Percentiles rank a stretch among this genome's conserved stretches.
phyloP scores from a whole-genome alignment of 2,329 filamentous ascomycete genomes.

The Ophiostoma montium region DNA sequence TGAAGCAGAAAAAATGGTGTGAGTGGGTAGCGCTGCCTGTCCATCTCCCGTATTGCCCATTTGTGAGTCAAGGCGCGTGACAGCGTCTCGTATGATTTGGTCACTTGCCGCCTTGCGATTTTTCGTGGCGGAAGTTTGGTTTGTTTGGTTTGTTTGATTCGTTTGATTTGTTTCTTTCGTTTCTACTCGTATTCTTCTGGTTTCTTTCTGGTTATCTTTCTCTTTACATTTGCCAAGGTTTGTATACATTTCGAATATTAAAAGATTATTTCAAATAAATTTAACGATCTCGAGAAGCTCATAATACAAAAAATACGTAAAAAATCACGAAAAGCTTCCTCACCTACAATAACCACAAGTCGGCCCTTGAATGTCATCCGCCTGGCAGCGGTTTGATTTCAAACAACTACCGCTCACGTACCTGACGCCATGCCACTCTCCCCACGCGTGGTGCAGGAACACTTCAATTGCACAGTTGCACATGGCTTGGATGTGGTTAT shows the following conservation, averaged over 20 bases:
- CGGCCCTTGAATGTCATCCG: too few relatives aligned
- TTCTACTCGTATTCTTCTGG: too few relatives aligned
- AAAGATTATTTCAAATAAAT: too few relatives aligned
- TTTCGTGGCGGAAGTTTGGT: too few relatives aligned
- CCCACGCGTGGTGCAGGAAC: conserved; percentile 2
- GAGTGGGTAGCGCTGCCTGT: not conserved
- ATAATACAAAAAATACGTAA: too few relatives aligned
- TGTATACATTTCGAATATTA: too few relatives aligned
- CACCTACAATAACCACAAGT: too few relatives aligned
- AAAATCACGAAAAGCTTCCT: too few relatives aligned
- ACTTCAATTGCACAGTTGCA: not conserved
- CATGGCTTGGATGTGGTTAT: not conserved
- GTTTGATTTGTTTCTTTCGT: not conserved
- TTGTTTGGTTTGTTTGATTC: not conserved
- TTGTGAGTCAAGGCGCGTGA: not conserved
- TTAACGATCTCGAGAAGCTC: too few relatives aligned
- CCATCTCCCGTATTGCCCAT: not conserved
- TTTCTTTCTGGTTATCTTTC: too few relatives aligned
- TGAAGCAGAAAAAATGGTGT: conserved; percentile 1
- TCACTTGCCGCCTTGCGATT: not conserved
- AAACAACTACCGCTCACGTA: not conserved
- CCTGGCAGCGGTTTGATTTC: too few relatives aligned
- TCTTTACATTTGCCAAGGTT: too few relatives aligned
- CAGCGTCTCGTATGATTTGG: not conserved
- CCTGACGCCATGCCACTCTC: not conserved